Evolutionary conservation across 768 basidiomycete species (phyloP).

Genomic region (Calocera cornea): DNA sequence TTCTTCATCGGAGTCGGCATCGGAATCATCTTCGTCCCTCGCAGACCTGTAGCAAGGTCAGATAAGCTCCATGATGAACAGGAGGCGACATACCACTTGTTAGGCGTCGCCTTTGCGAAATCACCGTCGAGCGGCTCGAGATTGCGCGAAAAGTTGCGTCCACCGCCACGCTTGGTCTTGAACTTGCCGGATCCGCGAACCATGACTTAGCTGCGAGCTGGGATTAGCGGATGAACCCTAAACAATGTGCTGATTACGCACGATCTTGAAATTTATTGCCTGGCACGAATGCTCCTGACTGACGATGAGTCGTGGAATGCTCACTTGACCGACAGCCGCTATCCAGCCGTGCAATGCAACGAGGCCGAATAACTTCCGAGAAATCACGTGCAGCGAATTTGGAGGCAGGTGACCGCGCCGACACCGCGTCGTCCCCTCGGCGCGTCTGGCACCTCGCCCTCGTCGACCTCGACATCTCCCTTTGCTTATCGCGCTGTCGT

Average conservation of each 20-base stretch:
- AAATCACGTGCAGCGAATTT: too few relatives aligned
- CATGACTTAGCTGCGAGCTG: slow-evolving; percentile 4
- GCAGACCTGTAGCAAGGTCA: slow-evolving; percentile 10
- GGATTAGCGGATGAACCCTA: too few relatives aligned
- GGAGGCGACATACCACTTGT: slow-evolving; percentile 1
- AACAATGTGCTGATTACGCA: too few relatives aligned
- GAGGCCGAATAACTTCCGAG: neutral
- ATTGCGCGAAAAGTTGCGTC: slow-evolving; percentile 60
- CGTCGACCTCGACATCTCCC: too few relatives aligned
- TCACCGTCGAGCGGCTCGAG: slow-evolving; percentile 12
- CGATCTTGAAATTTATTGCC: neutral
- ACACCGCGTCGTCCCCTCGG: neutral
- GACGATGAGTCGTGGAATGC: neutral
- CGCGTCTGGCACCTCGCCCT: too few relatives aligned
- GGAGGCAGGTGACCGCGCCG: neutral
- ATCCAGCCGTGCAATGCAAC: neutral
- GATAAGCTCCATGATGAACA: slow-evolving; percentile 9
- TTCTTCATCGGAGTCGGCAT: slow-evolving; percentile 28
- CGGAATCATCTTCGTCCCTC: slow-evolving; percentile 29
- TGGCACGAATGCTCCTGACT: neutral
- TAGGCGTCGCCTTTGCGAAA: slow-evolving; percentile 8
- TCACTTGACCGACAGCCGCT: neutral
- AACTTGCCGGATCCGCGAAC: slow-evolving; percentile 45
- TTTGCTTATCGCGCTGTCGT: neutral
- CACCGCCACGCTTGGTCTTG: slow-evolving; percentile 80